Base-by-base conservation (phyloP, 805 yeast genomes). In the Yamadazyma philogaea region DNA sequence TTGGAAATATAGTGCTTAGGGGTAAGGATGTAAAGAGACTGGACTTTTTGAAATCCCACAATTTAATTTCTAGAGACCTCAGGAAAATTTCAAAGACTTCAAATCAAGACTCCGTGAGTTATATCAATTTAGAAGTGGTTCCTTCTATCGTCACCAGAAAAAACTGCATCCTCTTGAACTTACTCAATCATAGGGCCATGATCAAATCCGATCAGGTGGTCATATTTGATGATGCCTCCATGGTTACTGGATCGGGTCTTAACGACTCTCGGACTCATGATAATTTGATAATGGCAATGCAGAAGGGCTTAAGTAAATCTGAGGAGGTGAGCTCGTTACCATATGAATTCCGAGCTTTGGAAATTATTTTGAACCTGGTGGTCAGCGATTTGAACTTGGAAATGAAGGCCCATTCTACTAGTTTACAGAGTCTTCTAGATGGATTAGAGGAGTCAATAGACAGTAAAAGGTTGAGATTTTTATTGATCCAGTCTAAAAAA, bases 341-440 rank as follows among this genome's bases (percentile, higher is more conserved):
- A 0, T 93, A 89, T 61, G 99, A 93, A 57, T 82, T 90, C 56
- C 70, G 95, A 37, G 99, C 97, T 0, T 59, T 93, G 30, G 99
- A 93, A 56, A 81, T 95, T 0, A 84, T 93, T 7, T 75, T 93
- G 48, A 80, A 87, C 22, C 82, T 86, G 40, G 95, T 87, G 2
- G 75, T 88, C 30, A 74, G 85, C 1, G 85, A 88, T 46, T 66
- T 93, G 37, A 82, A 83, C 36, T 82, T 90, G 1, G 99, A 93
- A 57, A 81, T 90, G 85, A 84, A 83, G 52, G 88, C 87, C 5
- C 93, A 87, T 51, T 77, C 81, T 6, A 84, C 85, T 0, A 84
- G 86, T 6, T 80, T 91, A 11, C 78, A 78, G 35, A 85, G 86
- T 5, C 78, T 90, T 7, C 66, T 93, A 34, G 67, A 71, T 26